phyloP scores from a whole-genome alignment of 805 yeast species.

The Candida railenensis region DNA sequence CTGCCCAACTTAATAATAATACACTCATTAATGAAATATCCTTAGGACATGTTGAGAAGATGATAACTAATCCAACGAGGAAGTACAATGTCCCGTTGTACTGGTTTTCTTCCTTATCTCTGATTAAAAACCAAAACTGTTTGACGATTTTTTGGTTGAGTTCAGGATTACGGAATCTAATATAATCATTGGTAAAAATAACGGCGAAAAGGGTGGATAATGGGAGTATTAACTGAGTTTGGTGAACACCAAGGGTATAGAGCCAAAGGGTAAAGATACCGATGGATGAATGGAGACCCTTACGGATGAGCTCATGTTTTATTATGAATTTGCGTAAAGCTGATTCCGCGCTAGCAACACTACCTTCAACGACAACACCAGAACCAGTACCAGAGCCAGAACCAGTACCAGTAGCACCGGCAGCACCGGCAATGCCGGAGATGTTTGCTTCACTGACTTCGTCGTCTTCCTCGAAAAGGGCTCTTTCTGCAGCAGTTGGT shows the following conservation, averaged over 20 bases:
- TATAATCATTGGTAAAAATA: conserved; percentile 61
- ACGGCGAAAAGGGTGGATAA: conserved; percentile 53
- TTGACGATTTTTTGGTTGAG: conserved; percentile 69
- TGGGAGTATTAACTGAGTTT: conserved; percentile 57
- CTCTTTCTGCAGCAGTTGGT: conserved; percentile 5
- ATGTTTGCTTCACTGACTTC: not conserved
- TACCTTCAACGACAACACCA: not conserved
- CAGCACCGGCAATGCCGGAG: conserved; percentile 3
- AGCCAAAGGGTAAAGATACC: conserved; percentile 78
- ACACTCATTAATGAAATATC: conserved; percentile 79
- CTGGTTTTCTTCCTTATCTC: conserved; percentile 70
- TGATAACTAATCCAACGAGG: conserved; percentile 71
- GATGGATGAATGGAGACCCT: conserved; percentile 82
- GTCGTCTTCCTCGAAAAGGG: conserved; percentile 5
- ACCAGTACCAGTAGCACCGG: not conserved
- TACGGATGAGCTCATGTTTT: conserved; percentile 88
- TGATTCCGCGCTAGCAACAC: not conserved
- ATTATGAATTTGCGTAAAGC: conserved; percentile 44
- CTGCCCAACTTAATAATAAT: conserved; percentile 80
- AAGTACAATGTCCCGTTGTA: conserved; percentile 91
- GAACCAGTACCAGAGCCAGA: not conserved
- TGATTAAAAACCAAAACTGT: conserved; percentile 75
- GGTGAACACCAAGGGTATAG: conserved; percentile 61
- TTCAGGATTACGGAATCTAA: conserved; percentile 60
- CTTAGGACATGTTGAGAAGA: conserved; percentile 69